phyloP scores from a whole-genome alignment of 1,284 basidiomycete genomes.

The Rhodotorula sp. region DNA sequence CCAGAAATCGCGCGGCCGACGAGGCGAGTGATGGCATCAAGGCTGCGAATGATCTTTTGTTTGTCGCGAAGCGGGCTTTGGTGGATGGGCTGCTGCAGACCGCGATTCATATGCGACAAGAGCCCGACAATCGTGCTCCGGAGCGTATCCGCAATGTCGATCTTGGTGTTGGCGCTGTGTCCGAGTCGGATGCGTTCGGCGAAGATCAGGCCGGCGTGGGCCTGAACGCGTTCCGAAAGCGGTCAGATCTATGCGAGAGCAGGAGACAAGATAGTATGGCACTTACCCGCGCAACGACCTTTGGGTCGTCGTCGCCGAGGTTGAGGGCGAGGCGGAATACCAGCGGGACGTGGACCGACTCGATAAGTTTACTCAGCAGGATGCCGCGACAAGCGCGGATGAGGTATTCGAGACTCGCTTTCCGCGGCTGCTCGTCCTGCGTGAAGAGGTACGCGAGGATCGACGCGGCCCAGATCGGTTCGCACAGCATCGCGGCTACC shows the following conservation, averaged over 20 bases:
- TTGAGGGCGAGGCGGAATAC: constrained; percentile 36
- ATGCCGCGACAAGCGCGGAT: constrained; percentile 53
- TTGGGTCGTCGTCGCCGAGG: constrained; percentile 30
- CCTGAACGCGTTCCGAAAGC: constrained; percentile 1
- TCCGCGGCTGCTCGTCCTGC: constrained; percentile 58
- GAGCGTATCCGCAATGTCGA: constrained; percentile 61
- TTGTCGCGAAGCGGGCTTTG: constrained; percentile 67
- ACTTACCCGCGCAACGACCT: constrained; percentile 2
- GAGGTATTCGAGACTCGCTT: constrained; percentile 64
- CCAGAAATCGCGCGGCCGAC: constrained; percentile 70
- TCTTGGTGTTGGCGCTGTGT: constrained; percentile 44
- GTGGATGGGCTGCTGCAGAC: constrained; percentile 73
- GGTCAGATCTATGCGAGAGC: neutral
- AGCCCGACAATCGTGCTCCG: constrained; percentile 75
- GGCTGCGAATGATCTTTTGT: constrained; percentile 70
- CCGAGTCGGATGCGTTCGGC: constrained; percentile 48
- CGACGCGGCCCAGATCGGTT: constrained; percentile 54
- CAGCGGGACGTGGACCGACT: constrained; percentile 38
- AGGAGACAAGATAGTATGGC: too few relatives aligned
- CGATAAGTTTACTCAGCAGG: constrained; percentile 55
- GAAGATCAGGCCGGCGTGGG: constrained; percentile 58
- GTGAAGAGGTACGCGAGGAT: constrained; percentile 73
- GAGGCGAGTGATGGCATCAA: constrained; percentile 69
- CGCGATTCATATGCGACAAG: constrained; percentile 74
- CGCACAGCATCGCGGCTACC: constrained; percentile 60